Percentiles rank a stretch among this genome's conserved stretches.
phyloP scores from a whole-genome alignment of 257 asterid species.

The Nicotiana knightiana region DNA sequence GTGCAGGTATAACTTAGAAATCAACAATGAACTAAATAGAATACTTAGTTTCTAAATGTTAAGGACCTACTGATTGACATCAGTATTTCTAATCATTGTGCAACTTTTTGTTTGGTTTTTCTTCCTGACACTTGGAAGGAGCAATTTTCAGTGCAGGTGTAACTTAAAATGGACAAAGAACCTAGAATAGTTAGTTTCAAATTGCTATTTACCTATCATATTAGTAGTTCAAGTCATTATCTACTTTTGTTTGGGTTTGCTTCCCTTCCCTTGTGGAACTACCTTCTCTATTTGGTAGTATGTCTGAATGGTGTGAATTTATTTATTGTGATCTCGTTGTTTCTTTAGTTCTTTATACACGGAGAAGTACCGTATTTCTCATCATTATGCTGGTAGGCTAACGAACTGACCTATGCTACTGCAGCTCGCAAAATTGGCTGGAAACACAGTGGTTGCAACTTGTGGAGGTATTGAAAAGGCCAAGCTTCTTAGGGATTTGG shows the following conservation, averaged over 20 bases:
- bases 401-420: background rate
- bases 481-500: conserved; percentile 63
- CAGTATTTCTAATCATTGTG: too few relatives aligned
- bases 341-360: too few relatives aligned
- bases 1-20: conserved; percentile 54
- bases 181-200: background rate
- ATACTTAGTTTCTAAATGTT: too few relatives aligned
- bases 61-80: too few relatives aligned
- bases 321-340: too few relatives aligned
- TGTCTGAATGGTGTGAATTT: too few relatives aligned
- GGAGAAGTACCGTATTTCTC: background rate
- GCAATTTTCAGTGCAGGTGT: too few relatives aligned
- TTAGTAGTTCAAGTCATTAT: background rate
- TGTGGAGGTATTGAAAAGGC: conserved; percentile 94
- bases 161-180: background rate
- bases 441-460: conserved; percentile 83
- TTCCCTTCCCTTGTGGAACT: too few relatives aligned
- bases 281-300: too few relatives aligned
- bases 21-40: too few relatives aligned
- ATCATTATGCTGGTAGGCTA: background rate
- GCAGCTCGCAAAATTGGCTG: conserved; percentile 45
- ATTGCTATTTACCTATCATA: background rate
- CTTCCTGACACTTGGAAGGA: background rate
- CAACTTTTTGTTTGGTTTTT: background rate
- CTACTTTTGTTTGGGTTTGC: background rate